These are phyloP conservation scores for Halophytophthora batemanensis DNA, from an alignment of 352 stramenopile genomes.

Conservation along the genomic window DNA sequence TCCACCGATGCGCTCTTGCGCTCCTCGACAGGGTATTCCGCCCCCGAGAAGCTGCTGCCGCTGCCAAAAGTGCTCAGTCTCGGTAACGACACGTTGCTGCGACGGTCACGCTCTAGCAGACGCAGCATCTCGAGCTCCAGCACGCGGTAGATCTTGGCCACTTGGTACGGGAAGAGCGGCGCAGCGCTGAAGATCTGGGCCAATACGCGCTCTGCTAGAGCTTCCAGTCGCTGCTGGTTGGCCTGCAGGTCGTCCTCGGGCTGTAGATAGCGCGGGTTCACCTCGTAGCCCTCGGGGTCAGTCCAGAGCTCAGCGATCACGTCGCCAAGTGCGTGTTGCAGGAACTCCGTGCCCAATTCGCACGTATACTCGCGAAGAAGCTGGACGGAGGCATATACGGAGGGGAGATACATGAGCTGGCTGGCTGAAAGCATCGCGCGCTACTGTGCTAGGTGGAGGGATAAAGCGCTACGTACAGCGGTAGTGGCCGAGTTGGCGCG, in stretches of 20 bases:
- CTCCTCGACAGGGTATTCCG: conserved; percentile 31
- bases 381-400: conserved; percentile 6
- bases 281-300: conserved; percentile 45
- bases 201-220: conserved; percentile 48
- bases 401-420: neutral
- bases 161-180: conserved; percentile 64
- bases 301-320: conserved; percentile 53
- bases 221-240: conserved; percentile 56
- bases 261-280: conserved; percentile 54
- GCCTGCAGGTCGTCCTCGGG: conserved; percentile 36
- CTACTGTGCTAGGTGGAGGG: neutral
- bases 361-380: conserved; percentile 78
- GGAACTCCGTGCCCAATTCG: conserved; percentile 62
- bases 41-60: conserved; percentile 24
- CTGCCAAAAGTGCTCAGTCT: conserved; percentile 54
- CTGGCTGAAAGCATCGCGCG: neutral
- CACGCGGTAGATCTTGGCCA: conserved; percentile 75
- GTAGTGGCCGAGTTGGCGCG: conserved; percentile 75
- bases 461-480: conserved; percentile 29
- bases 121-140: conserved; percentile 70
- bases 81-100: conserved; percentile 43
- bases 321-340: conserved; percentile 52
- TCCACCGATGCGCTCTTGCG: conserved; percentile 30
- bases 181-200: conserved; percentile 44
- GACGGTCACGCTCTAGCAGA: conserved; percentile 59